Evolutionary conservation across 2,329 filamentous ascomycete genomes (phyloP).

Genomic region (Epichloe uncinata): DNA sequence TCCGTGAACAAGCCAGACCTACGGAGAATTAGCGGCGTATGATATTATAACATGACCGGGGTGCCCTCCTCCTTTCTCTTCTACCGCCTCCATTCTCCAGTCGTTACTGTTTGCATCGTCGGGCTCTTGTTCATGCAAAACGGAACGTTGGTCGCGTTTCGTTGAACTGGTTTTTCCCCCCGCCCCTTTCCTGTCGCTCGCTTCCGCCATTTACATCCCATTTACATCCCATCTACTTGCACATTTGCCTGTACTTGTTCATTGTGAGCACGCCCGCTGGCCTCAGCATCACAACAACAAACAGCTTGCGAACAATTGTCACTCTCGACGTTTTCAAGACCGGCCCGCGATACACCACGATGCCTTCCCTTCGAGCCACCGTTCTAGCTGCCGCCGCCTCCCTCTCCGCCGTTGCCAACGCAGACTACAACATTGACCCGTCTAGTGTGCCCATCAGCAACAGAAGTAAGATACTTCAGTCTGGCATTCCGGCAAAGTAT

Average conservation of each 20-base stretch:
- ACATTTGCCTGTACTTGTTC: background rate
- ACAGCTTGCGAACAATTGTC: background rate
- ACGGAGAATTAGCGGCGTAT: background rate
- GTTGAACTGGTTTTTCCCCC: background rate
- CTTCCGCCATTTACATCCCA: background rate
- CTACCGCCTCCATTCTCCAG: background rate
- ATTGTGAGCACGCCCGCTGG: background rate
- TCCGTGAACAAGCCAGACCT: background rate
- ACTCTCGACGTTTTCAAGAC: background rate
- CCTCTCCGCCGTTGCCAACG: constrained; percentile 37
- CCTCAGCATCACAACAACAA: background rate
- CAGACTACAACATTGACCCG: constrained; percentile 50
- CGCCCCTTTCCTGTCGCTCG: background rate
- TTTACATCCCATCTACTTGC: background rate
- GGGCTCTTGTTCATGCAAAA: background rate
- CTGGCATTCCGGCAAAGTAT: background rate
- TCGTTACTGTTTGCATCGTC: background rate
- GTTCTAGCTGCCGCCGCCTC: constrained; percentile 38
- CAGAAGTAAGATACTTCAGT: constrained; percentile 32
- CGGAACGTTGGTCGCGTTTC: background rate
- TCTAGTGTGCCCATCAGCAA: constrained; percentile 37
- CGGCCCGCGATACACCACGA: constrained; percentile 18
- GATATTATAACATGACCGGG: too few species aligned
- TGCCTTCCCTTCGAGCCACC: constrained; percentile 42
- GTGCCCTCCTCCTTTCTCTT: background rate